Percentiles rank a stretch among this genome's conserved stretches.
Conservation (phyloP, 345 rosid species). For the Linum usitatissimum region DNA sequence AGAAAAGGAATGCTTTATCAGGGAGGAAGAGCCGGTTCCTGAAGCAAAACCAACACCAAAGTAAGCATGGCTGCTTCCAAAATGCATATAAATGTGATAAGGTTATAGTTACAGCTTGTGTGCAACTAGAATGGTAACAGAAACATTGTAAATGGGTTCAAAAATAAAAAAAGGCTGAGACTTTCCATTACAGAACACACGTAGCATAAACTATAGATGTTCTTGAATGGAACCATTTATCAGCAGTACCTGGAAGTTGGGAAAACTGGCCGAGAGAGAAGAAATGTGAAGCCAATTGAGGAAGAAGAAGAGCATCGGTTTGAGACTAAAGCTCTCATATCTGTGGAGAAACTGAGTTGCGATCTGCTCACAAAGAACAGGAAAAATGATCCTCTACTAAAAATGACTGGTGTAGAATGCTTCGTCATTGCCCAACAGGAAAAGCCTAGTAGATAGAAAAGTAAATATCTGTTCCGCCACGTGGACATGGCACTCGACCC, state of each 20-base stretch:
- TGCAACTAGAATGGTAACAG: background rate
- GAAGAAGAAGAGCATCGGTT: slow-evolving; percentile 1
- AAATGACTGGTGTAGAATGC: background rate
- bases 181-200: background rate
- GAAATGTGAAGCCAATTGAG: background rate
- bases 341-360: background rate
- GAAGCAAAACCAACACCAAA: slow-evolving; percentile 5
- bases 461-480: background rate
- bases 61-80: background rate
- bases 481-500: background rate
- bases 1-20: slow-evolving; percentile 19
- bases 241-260: slow-evolving; percentile 6
- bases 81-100: no score
- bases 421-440: background rate
- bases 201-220: background rate
- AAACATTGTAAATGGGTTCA: background rate
- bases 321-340: background rate
- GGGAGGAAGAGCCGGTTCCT: slow-evolving; percentile 22
- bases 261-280: background rate
- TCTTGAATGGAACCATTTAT: background rate
- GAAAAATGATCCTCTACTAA: background rate
- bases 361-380: background rate
- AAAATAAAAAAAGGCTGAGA: background rate
- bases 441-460: background rate
- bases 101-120: background rate